A percentile compares a stretch with the other conserved stretches of the same genome.
These are phyloP conservation scores for Aspergillus hortae DNA, from an alignment of 2,329 filamentous ascomycete species.

Conservation along the genomic window DNA sequence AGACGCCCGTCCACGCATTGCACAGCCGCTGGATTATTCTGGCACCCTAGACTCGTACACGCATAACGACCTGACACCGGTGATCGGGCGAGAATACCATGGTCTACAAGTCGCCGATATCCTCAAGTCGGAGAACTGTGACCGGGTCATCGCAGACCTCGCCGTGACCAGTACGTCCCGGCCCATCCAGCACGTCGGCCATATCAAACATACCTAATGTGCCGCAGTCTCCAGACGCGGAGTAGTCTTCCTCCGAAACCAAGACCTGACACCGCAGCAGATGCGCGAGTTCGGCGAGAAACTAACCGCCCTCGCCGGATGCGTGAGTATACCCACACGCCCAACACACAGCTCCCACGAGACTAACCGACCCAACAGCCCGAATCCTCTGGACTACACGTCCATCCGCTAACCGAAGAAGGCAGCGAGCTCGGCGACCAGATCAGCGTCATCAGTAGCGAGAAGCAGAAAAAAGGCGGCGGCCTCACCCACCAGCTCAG, in stretches of 20 bases:
- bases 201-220: neutral
- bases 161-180: conserved; percentile 58
- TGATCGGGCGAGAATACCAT: conserved; percentile 41
- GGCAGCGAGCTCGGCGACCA: conserved; percentile 56
- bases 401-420: conserved; percentile 58
- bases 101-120: conserved; percentile 45
- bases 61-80: conserved; percentile 38
- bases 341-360: neutral
- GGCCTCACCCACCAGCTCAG: conserved; percentile 29
- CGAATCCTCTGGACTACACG: conserved; percentile 53
- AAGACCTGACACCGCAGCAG: conserved; percentile 58
- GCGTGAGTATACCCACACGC: conserved; percentile 20
- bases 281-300: conserved; percentile 54
- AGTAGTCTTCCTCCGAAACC: conserved; percentile 67
- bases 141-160: conserved; percentile 61
- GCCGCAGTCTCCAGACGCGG: conserved; percentile 61
- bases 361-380: conserved; percentile 33
- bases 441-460: conserved; percentile 62
- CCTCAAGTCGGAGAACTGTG: conserved; percentile 58
- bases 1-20: conserved; percentile 19
- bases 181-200: conserved; percentile 24
- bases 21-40: conserved; percentile 34
- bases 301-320: conserved; percentile 44
- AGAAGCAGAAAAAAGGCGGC: conserved; percentile 47
- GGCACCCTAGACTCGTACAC: conserved; percentile 39